Conservation (phyloP, 139 green algal species). For the Coelastrella sp. region DNA sequence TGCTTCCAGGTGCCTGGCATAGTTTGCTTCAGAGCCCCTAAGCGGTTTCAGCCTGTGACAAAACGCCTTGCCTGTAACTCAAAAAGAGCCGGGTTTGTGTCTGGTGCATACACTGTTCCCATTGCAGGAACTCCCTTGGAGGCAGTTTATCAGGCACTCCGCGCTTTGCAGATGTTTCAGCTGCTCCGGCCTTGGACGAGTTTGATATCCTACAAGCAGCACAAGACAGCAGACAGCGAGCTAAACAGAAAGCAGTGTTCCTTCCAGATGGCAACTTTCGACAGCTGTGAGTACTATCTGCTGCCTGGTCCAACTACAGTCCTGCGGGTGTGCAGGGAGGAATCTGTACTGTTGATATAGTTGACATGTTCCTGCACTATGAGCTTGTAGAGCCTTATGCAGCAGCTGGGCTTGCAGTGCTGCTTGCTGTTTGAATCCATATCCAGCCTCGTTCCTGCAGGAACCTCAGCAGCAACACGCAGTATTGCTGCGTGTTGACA, state of each 20-base stretch:
- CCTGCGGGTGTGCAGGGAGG: not conserved
- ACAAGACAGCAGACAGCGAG: not conserved
- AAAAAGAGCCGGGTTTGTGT: too few relatives aligned
- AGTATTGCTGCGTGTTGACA: too few relatives aligned
- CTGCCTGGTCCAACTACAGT: not conserved
- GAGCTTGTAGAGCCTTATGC: not conserved
- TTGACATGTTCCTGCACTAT: too few relatives aligned
- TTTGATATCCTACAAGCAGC: slow-evolving; percentile 1
- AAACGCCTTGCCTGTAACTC: too few relatives aligned
- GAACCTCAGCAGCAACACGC: too few relatives aligned
- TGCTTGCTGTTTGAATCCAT: not conserved
- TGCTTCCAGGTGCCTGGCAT: too few relatives aligned
- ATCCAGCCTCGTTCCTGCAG: too few relatives aligned
- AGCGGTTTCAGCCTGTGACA: too few relatives aligned
- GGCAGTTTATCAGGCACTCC: not conserved
- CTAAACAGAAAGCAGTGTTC: slow-evolving; percentile 28
- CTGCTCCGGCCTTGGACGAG: not conserved
- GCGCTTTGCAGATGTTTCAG: not conserved
- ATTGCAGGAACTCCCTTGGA: not conserved
- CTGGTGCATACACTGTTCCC: not conserved
- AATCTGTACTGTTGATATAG: too few relatives aligned
- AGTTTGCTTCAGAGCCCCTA: too few relatives aligned
- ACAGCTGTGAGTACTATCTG: slow-evolving; percentile 41
- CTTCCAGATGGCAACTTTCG: slow-evolving; percentile 53
- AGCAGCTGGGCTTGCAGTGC: not conserved